phyloP scores from a whole-genome alignment of 2,329 filamentous ascomycete genomes.

The Apiospora kogelbergensis region DNA sequence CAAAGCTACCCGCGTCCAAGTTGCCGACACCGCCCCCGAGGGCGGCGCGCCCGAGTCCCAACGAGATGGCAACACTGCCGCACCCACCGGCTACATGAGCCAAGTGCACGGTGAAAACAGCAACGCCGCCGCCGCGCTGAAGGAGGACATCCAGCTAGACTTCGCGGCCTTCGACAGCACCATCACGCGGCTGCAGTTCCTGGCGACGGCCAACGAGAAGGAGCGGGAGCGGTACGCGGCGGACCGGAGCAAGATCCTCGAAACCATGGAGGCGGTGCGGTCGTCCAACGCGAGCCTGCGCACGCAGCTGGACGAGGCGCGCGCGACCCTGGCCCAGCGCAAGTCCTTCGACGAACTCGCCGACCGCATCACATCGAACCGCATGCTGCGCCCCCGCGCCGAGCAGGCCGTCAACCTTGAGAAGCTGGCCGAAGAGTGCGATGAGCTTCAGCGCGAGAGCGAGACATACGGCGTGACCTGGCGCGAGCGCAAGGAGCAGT shows the following conservation, averaged over 20 bases:
- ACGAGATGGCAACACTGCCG: conserved; percentile 27
- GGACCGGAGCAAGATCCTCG: conserved; percentile 77
- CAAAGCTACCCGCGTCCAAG: conserved; percentile 50
- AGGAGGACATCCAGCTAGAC: conserved; percentile 82
- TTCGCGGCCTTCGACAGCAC: conserved; percentile 86
- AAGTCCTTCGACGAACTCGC: conserved; percentile 87
- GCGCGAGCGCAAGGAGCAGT: conserved; percentile 82
- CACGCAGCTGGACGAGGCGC: conserved; percentile 73
- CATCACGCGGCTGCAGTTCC: conserved; percentile 84
- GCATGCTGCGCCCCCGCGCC: conserved; percentile 76
- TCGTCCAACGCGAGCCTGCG: conserved; percentile 73
- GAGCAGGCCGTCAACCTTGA: conserved; percentile 76
- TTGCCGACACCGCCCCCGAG: conserved; percentile 68
- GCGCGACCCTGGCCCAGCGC: conserved; percentile 71
- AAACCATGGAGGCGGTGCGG: conserved; percentile 74
- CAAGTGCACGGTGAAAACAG: conserved; percentile 31
- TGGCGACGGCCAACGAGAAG: conserved; percentile 76
- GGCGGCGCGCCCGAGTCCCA: conserved; percentile 23
- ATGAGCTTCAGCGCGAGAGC: conserved; percentile 82
- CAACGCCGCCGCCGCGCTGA: conserved; percentile 56
- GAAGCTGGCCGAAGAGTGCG: conserved; percentile 86
- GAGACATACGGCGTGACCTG: conserved; percentile 79
- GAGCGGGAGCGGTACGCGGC: conserved; percentile 82
- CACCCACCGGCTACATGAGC: conserved; percentile 28
- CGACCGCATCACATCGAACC: conserved; percentile 81